Evolutionary conservation across 1,139 yeast genomes (phyloP).

Genomic region (Zygosaccharomyces sapae): DNA sequence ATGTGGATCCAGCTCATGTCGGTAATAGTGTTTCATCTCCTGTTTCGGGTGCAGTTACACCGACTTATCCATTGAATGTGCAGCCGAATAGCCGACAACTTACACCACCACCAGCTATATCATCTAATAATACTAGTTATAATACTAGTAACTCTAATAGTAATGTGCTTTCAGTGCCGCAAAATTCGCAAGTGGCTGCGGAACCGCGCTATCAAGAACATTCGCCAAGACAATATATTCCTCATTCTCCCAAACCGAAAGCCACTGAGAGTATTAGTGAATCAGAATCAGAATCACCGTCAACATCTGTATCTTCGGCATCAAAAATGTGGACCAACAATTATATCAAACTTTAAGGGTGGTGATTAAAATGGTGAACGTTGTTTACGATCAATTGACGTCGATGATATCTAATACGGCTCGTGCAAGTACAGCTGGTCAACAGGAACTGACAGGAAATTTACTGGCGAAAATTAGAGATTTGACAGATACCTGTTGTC

Average conservation of each 20-base stretch:
- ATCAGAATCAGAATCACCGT: slow-evolving; percentile 19
- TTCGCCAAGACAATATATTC: slow-evolving; percentile 16
- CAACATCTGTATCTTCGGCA: slow-evolving; percentile 28
- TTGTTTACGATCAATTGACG: slow-evolving; percentile 74
- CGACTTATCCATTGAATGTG: slow-evolving; percentile 2
- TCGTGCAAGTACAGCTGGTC: slow-evolving; percentile 40
- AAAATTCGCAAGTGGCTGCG: slow-evolving; percentile 9
- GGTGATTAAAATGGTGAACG: slow-evolving; percentile 74
- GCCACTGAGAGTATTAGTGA: slow-evolving; percentile 19
- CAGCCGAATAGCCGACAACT: slow-evolving; percentile 7
- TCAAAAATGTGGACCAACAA: slow-evolving; percentile 66
- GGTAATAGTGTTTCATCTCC: slow-evolving; percentile 4
- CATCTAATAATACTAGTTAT: too few species aligned
- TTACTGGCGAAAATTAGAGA: slow-evolving; percentile 70
- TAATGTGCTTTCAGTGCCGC: background rate
- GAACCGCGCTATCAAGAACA: slow-evolving; percentile 11
- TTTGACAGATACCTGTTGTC: slow-evolving; percentile 69
- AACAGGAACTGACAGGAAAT: slow-evolving; percentile 38
- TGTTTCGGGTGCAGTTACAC: background rate
- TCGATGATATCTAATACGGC: slow-evolving; percentile 74
- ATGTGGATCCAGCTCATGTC: slow-evolving; percentile 7
- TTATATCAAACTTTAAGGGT: slow-evolving; percentile 67
- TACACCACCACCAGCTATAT: slow-evolving; percentile 11
- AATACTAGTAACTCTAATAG: background rate
- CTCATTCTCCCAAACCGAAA: slow-evolving; percentile 14